Percentiles rank a stretch among this genome's conserved stretches.
Evolutionary conservation across 345 rosid species (phyloP).

Genomic region (Tarenaya hassleriana): DNA sequence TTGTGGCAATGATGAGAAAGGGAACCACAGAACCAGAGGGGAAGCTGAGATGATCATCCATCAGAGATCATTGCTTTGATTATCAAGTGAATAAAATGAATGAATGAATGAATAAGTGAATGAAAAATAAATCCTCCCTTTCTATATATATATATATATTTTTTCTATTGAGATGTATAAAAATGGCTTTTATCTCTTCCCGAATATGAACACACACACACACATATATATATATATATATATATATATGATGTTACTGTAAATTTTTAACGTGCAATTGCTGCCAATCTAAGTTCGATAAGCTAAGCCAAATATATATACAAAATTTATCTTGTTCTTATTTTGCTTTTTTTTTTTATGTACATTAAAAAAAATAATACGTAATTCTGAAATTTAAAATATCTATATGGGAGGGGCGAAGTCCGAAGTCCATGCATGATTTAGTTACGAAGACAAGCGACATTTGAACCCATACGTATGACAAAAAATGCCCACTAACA

Average conservation of each 20-base stretch:
- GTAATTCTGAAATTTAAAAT: no score
- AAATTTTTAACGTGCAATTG: neutral
- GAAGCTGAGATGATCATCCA: conserved; percentile 20
- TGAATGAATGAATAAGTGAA: neutral
- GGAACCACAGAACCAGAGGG: conserved; percentile 41
- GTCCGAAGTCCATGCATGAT: no score
- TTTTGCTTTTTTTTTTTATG: no score
- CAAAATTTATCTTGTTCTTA: no score
- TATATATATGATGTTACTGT: neutral
- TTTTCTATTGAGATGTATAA: neutral
- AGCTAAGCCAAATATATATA: no score
- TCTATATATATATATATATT: neutral
- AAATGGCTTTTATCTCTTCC: neutral
- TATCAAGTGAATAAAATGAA: conserved; percentile 14
- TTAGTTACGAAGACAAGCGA: no score
- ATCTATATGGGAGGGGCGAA: no score
- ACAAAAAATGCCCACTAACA: no score
- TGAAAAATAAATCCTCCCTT: neutral
- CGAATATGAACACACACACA: neutral
- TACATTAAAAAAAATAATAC: no score
- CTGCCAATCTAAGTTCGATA: no score
- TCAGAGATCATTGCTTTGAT: conserved; percentile 10
- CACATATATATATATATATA: neutral
- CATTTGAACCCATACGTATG: no score
- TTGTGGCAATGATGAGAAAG: conserved; percentile 64